Conservation (phyloP, 345 rosid genomes). For the Syzygium grande region DNA sequence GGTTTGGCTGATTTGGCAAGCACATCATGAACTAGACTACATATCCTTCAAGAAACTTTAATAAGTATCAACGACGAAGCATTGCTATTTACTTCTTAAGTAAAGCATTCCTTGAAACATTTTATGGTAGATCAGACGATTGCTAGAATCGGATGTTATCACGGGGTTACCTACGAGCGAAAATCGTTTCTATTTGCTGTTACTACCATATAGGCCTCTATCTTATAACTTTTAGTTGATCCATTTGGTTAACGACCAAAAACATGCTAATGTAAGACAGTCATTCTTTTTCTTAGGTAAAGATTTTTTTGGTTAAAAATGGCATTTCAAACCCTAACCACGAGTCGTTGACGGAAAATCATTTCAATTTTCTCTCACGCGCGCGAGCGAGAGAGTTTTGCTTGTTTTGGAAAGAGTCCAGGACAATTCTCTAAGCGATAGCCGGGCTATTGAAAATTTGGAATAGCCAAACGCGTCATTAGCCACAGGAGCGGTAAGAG, state of each 20-base stretch:
- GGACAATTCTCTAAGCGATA: background rate
- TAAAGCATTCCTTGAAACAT: background rate
- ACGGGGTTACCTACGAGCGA: no score
- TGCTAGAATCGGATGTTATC: no score
- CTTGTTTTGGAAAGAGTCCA: background rate
- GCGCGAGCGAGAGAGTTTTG: background rate
- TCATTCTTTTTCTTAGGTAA: background rate
- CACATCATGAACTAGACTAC: background rate
- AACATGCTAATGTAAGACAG: background rate
- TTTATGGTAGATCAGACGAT: no score
- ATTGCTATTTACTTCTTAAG: background rate
- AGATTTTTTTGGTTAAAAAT: background rate
- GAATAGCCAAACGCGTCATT: background rate
- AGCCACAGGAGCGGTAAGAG: background rate
- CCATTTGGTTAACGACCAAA: background rate
- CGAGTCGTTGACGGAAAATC: background rate
- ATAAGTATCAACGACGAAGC: background rate
- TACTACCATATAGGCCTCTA: background rate
- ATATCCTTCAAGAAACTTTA: background rate
- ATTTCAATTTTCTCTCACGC: background rate
- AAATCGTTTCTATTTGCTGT: no score
- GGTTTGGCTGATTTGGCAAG: background rate
- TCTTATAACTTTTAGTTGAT: background rate
- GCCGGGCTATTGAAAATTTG: background rate
- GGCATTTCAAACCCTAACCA: background rate